These are phyloP conservation scores for Tetrapisispora fleetii DNA, from an alignment of 805 yeast genomes.

Conservation along the genomic window DNA sequence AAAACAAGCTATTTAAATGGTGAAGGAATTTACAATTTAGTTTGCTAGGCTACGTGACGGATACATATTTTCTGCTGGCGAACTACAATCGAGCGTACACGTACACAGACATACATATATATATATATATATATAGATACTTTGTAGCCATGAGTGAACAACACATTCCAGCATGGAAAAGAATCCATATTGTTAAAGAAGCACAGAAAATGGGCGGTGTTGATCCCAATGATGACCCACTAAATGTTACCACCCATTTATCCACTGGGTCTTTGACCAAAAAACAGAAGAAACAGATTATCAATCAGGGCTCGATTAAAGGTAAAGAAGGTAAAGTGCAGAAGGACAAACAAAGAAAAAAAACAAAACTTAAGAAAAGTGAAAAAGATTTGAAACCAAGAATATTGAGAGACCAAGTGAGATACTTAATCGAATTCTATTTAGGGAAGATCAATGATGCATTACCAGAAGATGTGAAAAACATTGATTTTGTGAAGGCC, in stretches of 20 bases:
- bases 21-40: too few species aligned
- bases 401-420: conserved; percentile 28
- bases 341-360: conserved; percentile 9
- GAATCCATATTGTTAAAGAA: conserved; percentile 17
- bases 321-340: conserved; percentile 9
- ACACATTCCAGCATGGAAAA: conserved; percentile 31
- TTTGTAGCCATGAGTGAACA: conserved; percentile 8
- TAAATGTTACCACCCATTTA: conserved; percentile 29
- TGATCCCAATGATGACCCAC: conserved; percentile 19
- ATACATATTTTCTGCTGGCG: too few species aligned
- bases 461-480: conserved; percentile 16
- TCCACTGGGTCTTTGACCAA: conserved; percentile 26
- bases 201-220: conserved; percentile 4
- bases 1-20: neutral
- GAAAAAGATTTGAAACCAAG: conserved; percentile 15
- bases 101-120: neutral
- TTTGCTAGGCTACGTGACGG: too few species aligned
- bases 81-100: too few species aligned
- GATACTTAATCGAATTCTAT: conserved; percentile 28
- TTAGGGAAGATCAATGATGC: conserved; percentile 15
- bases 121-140: neutral
- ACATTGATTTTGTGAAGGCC: conserved; percentile 16
- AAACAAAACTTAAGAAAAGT: conserved; percentile 1
- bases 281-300: conserved; percentile 24
- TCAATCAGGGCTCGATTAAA: conserved; percentile 14